A percentile compares a stretch with the other conserved stretches of the same genome.
Evolutionary conservation across 495 filamentous ascomycete genomes (phyloP).

Genomic region (Podospora comata): DNA sequence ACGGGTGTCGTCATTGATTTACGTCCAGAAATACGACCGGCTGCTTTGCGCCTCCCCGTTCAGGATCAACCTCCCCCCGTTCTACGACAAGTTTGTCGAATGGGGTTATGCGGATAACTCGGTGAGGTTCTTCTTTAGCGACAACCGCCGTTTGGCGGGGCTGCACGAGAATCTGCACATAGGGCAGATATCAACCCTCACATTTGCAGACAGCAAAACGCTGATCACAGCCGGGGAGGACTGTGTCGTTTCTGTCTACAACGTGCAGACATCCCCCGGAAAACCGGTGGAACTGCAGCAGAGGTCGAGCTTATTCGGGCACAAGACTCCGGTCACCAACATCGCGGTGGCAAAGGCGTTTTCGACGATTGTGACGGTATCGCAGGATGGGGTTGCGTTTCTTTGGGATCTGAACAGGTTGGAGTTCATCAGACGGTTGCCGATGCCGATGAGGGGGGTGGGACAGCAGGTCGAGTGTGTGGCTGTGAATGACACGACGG

Average conservation of each 20-base stretch:
- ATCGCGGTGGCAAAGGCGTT: slow-evolving; percentile 85
- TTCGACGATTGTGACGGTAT: slow-evolving; percentile 77
- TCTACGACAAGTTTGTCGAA: slow-evolving; percentile 86
- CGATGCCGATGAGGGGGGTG: slow-evolving; percentile 27
- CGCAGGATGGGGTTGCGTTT: slow-evolving; percentile 73
- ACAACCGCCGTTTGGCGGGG: slow-evolving; percentile 70
- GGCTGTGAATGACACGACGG: slow-evolving; percentile 82
- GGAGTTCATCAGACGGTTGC: slow-evolving; percentile 76
- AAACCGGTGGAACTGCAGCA: slow-evolving; percentile 77
- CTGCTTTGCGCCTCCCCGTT: slow-evolving; percentile 80
- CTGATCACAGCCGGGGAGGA: slow-evolving; percentile 88
- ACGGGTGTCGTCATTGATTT: slow-evolving; percentile 72
- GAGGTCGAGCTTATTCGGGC: slow-evolving; percentile 81
- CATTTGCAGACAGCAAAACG: slow-evolving; percentile 84
- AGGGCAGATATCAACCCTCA: slow-evolving; percentile 74
- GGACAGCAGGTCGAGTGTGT: slow-evolving; percentile 60
- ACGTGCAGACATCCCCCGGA: slow-evolving; percentile 49
- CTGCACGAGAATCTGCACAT: slow-evolving; percentile 92
- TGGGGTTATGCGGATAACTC: slow-evolving; percentile 95
- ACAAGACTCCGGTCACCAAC: slow-evolving; percentile 72
- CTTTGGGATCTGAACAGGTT: slow-evolving; percentile 93
- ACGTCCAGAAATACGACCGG: slow-evolving; percentile 74
- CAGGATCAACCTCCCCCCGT: slow-evolving; percentile 79
- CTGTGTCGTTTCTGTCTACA: slow-evolving; percentile 84
- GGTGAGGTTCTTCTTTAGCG: slow-evolving; percentile 81